These are phyloP conservation scores for Echium plantagineum DNA, from an alignment of 257 asterid species.

Conservation along the genomic window DNA sequence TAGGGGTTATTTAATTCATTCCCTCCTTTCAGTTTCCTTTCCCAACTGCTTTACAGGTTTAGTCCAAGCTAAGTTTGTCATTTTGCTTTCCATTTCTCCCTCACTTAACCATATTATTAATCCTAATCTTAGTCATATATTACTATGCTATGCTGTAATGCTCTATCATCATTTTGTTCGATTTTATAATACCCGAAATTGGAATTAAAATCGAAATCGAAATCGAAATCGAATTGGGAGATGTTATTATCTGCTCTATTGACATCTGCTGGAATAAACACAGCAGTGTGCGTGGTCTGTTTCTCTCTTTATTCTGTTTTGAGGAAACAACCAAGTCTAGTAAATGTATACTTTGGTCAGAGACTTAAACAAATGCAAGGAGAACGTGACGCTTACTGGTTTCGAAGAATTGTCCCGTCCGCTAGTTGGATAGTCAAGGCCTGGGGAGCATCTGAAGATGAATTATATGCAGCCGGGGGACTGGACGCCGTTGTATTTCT, in stretches of 20 bases:
- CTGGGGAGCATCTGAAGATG: conserved; percentile 85
- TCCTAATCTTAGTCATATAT: too few species aligned
- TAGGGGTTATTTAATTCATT: too few species aligned
- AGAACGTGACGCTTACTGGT: conserved; percentile 52
- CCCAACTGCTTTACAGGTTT: too few species aligned
- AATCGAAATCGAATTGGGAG: conserved; percentile 1
- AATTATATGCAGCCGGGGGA: conserved; percentile 54
- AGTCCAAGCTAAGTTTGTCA: too few species aligned
- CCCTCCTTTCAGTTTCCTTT: too few species aligned
- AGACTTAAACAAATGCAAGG: conserved; percentile 46
- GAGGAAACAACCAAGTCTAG: conserved; percentile 58
- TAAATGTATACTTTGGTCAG: conserved; percentile 66
- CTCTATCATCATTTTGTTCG: too few species aligned
- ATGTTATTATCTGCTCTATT: conserved; percentile 62
- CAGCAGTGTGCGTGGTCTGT: conserved; percentile 31
- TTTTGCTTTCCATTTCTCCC: too few species aligned
- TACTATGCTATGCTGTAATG: too few species aligned
- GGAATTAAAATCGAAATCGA: too few species aligned
- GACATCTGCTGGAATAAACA: conserved; percentile 72
- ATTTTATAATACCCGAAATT: too few species aligned
- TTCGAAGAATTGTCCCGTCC: conserved; percentile 76
- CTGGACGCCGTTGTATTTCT: conserved; percentile 82
- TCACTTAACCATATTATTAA: too few species aligned
- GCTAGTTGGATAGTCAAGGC: conserved; percentile 85
- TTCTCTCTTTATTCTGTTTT: conserved; percentile 57